Conservation (phyloP, 2,329 filamentous ascomycete genomes). For the Fragosphaeria purpurea region DNA sequence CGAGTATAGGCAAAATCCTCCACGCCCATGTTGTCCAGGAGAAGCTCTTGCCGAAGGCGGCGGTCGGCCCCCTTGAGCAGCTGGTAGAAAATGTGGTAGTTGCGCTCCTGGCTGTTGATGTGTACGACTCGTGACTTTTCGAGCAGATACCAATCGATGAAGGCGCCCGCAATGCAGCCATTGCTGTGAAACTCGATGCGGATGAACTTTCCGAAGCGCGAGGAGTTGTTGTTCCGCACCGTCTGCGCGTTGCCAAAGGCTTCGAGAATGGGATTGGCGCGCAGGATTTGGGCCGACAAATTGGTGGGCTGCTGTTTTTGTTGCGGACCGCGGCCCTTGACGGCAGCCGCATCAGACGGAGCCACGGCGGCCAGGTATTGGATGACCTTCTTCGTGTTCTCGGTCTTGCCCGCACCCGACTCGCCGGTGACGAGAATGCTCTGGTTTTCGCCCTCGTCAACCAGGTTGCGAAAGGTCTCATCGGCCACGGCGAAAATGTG, state of each 20-base stretch:
- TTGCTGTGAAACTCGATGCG: conserved; percentile 84
- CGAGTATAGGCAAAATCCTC: conserved; percentile 88
- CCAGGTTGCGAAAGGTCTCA: conserved; percentile 87
- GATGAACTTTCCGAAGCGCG: conserved; percentile 97
- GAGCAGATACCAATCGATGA: conserved; percentile 96
- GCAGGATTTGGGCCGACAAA: conserved; percentile 89
- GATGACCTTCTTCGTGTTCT: conserved; percentile 99
- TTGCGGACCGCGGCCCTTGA: conserved; percentile 46
- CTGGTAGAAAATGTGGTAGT: conserved; percentile 97
- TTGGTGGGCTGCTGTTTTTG: conserved; percentile 49
- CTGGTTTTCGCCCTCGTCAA: conserved; percentile 92
- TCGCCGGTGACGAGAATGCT: conserved; percentile 97
- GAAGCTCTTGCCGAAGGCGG: conserved; percentile 63
- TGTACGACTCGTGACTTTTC: conserved; percentile 97
- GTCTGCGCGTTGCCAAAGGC: conserved; percentile 98
- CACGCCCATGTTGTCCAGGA: conserved; percentile 64
- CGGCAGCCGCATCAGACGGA: conserved; percentile 58
- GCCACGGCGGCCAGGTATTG: conserved; percentile 96
- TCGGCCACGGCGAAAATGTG: conserved; percentile 98
- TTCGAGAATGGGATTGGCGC: conserved; percentile 94
- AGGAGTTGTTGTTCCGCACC: conserved; percentile 96
- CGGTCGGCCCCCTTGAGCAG: conserved; percentile 73
- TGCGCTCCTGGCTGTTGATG: conserved; percentile 78
- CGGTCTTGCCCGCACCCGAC: conserved; percentile 94
- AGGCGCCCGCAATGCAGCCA: conserved; percentile 88